Percentiles rank a stretch among this genome's conserved stretches.
phyloP scores from a whole-genome alignment of 1,284 basidiomycete species.

The Baeospora myosura region DNA sequence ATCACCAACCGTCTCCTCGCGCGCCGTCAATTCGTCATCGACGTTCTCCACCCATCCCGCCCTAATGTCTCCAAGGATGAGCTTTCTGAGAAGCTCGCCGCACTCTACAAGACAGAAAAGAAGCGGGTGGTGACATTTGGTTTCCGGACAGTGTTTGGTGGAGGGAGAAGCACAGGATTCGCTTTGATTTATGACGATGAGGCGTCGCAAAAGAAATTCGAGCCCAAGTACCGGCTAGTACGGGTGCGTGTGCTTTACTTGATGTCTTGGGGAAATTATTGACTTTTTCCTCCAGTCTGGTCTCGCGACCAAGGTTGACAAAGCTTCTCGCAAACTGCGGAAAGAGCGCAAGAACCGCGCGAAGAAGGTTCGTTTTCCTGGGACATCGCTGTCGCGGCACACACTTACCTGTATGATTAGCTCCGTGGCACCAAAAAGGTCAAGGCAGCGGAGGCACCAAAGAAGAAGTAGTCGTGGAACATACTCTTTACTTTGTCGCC shows the following conservation, averaged over 20 bases:
- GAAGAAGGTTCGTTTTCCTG: constrained; percentile 71
- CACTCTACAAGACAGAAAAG: constrained; percentile 75
- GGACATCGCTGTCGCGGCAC: constrained; percentile 10
- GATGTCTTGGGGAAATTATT: background rate
- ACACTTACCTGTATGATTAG: constrained; percentile 35
- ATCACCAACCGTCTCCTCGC: constrained; percentile 98
- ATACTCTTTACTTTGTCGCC: constrained; percentile 25
- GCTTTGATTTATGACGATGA: constrained; percentile 98
- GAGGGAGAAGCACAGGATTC: constrained; percentile 96
- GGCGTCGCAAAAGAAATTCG: constrained; percentile 91
- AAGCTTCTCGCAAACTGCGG: constrained; percentile 93
- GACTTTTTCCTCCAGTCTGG: constrained; percentile 57
- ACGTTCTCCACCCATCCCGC: constrained; percentile 93
- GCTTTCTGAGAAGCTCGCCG: constrained; percentile 88
- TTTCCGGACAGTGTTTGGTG: constrained; percentile 93
- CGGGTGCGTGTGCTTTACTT: constrained; percentile 57
- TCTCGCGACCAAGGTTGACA: constrained; percentile 78
- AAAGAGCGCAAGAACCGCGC: constrained; percentile 99
- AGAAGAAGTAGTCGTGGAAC: constrained; percentile 70
- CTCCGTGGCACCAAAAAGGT: constrained; percentile 87
- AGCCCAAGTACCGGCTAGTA: constrained; percentile 93
- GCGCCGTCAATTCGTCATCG: constrained; percentile 88
- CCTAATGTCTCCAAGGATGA: constrained; percentile 93
- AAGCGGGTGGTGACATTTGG: constrained; percentile 73
- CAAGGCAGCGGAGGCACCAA: constrained; percentile 84